These are phyloP conservation scores for Kodamaea arcana DNA, from an alignment of 1,139 yeast species.

Conservation along the genomic window DNA sequence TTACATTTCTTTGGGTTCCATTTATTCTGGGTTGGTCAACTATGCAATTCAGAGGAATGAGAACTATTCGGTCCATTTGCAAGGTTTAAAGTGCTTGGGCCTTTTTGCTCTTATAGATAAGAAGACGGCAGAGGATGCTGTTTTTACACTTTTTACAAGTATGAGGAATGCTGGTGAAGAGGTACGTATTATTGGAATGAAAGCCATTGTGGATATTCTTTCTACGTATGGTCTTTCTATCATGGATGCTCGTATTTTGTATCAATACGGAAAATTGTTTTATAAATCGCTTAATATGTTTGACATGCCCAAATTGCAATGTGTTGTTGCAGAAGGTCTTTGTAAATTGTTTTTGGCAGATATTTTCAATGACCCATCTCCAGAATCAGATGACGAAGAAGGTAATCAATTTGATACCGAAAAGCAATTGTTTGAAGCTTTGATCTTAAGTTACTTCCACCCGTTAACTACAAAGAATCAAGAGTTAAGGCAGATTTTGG, in stretches of 20 bases:
- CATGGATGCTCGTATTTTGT: slow-evolving; percentile 40
- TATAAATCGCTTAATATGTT: slow-evolving; percentile 59
- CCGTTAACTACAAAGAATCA: slow-evolving; percentile 61
- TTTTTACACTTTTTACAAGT: slow-evolving; percentile 12
- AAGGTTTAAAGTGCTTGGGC: slow-evolving; percentile 76
- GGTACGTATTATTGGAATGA: slow-evolving; percentile 58
- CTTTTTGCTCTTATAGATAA: slow-evolving; percentile 71
- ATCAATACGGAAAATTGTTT: slow-evolving; percentile 55
- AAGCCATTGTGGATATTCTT: slow-evolving; percentile 72
- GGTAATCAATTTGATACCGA: slow-evolving; percentile 26
- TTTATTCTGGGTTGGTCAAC: slow-evolving; percentile 73
- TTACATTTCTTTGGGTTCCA: slow-evolving; percentile 65
- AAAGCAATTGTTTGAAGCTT: slow-evolving; percentile 56
- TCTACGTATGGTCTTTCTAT: slow-evolving; percentile 72
- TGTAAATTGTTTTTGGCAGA: slow-evolving; percentile 81
- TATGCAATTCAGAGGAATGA: slow-evolving; percentile 71
- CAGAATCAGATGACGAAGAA: slow-evolving; percentile 15
- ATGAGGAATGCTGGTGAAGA: slow-evolving; percentile 41
- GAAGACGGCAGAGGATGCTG: slow-evolving; percentile 15
- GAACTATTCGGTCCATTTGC: slow-evolving; percentile 51
- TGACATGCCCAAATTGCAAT: slow-evolving; percentile 64
- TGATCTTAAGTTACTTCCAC: slow-evolving; percentile 71
- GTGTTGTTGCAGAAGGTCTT: slow-evolving; percentile 81
- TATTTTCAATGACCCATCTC: slow-evolving; percentile 54
- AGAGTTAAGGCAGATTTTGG: slow-evolving; percentile 71